Percentiles rank a stretch among this genome's conserved stretches.
Evolutionary conservation across 352 stramenopile species (phyloP).

Genomic region (Pythium myriotylum): DNA sequence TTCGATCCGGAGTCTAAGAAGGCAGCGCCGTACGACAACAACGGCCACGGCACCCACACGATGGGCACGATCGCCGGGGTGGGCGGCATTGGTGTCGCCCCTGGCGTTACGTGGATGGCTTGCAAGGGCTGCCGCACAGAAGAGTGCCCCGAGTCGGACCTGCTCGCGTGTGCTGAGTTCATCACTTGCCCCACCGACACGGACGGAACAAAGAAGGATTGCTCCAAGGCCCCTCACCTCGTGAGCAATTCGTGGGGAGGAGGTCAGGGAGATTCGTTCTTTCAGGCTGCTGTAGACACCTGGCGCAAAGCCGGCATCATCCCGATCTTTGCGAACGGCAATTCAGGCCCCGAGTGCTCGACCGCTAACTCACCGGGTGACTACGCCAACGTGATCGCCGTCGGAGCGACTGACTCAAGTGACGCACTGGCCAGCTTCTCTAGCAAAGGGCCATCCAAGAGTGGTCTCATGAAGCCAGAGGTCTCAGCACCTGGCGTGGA

Average conservation of each 20-base stretch:
- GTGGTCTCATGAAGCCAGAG: conserved; percentile 30
- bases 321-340: conserved; percentile 31
- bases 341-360: conserved; percentile 17
- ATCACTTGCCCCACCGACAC: conserved; percentile 34
- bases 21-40: conserved; percentile 21
- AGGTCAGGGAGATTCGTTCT: conserved; percentile 17
- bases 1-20: conserved; percentile 26
- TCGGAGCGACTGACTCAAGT: conserved; percentile 21
- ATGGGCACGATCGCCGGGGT: conserved; percentile 18
- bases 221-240: conserved; percentile 22
- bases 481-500: conserved; percentile 20
- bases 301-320: conserved; percentile 32
- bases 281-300: conserved; percentile 11
- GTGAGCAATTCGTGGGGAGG: conserved; percentile 37
- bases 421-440: conserved; percentile 20
- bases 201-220: conserved; percentile 14
- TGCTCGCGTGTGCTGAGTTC: conserved; percentile 31
- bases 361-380: conserved; percentile 23
- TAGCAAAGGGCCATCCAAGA: conserved; percentile 19
- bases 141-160: conserved; percentile 22
- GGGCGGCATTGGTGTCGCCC: conserved; percentile 13
- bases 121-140: conserved; percentile 6
- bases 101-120: conserved; percentile 12
- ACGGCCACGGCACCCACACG: conserved; percentile 29
- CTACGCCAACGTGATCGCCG: conserved; percentile 27